Evolutionary conservation across 1,284 basidiomycete species (phyloP), one percentile per base, ranked within the genome.

Genomic region (Sporisorium scitamineum): DNA sequence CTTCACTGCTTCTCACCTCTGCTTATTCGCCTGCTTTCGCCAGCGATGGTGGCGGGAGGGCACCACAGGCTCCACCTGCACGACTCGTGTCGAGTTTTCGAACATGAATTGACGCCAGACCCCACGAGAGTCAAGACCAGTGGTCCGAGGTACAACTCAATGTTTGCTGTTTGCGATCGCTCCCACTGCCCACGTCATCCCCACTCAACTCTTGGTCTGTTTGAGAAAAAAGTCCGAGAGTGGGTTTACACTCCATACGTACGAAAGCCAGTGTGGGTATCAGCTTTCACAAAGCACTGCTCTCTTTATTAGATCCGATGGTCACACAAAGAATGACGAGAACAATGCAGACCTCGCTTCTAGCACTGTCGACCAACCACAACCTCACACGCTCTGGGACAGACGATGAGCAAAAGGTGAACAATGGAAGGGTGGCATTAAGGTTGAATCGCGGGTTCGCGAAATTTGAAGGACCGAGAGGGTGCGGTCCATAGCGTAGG

Each of bases 51-150:
- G 18, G 18, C 8, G 47, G 47, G 47, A 8, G 18, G 47, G 18
- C 47, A 48, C 47, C 47, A 48, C 47, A 48, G 27, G 47, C 27
- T 48, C 16, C 27, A 29, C 47, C 9, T 48, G 47, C 47, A 48
- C 27, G 18, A 29, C 47, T 29, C 47, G n/a, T 31, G 47, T 9
- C 27, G 47, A n/a, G 27, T 48, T 10, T 16, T 16, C n/a, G n/a
- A n/a, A n/a, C n/a, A n/a, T n/a, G n/a, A n/a, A n/a, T n/a, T n/a
- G n/a, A n/a, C n/a, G n/a, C n/a, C n/a, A n/a, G n/a, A n/a, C n/a
- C n/a, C n/a, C n/a, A n/a, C n/a, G n/a, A n/a, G n/a, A n/a, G n/a
- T n/a, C n/a, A n/a, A n/a, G n/a, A n/a, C n/a, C n/a, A n/a, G n/a
- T n/a, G n/a, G n/a, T n/a, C n/a, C n/a, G n/a, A n/a, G n/a, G n/a